phyloP scores from a whole-genome alignment of 2,329 filamentous ascomycete species.

The Lecanicillium sp. region DNA sequence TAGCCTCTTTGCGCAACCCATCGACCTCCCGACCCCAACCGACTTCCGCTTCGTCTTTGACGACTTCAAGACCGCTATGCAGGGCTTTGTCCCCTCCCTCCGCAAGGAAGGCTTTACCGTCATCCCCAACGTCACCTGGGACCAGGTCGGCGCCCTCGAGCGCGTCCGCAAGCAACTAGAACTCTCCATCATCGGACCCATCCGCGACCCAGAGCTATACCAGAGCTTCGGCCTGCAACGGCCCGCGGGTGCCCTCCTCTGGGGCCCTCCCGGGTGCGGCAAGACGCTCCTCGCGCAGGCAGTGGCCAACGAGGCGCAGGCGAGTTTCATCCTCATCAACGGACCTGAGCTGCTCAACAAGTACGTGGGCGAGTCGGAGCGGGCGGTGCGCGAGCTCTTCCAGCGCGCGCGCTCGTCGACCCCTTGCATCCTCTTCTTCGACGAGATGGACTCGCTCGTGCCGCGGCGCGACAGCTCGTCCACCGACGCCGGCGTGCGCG shows the following conservation, averaged over 20 bases:
- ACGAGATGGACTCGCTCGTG: constrained; percentile 90
- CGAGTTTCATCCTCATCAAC: constrained; percentile 97
- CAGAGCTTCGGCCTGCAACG: constrained; percentile 68
- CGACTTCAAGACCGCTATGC: constrained; percentile 69
- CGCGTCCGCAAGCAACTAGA: constrained; percentile 75
- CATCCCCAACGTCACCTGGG: constrained; percentile 88
- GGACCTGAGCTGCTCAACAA: constrained; percentile 95
- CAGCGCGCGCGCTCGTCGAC: constrained; percentile 76
- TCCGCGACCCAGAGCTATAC: constrained; percentile 73
- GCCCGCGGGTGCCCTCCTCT: constrained; percentile 83
- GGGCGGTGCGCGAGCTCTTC: constrained; percentile 87
- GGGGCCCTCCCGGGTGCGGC: constrained; percentile 93
- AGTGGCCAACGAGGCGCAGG: constrained; percentile 88
- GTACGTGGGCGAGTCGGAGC: constrained; percentile 93
- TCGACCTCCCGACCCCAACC: not conserved
- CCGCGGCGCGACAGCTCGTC: constrained; percentile 72
- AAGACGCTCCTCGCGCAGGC: constrained; percentile 96
- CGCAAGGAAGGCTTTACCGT: constrained; percentile 89
- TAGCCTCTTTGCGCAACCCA: not conserved
- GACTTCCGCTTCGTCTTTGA: constrained; percentile 16
- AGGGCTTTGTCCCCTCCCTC: constrained; percentile 55
- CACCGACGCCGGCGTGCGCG: constrained; percentile 75
- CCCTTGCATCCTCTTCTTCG: constrained; percentile 95
- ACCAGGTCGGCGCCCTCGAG: constrained; percentile 78
- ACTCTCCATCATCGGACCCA: constrained; percentile 82